Evolutionary conservation across 2,329 filamentous ascomycete species (phyloP), one percentile per base, ranked within the genome.

Genomic region (Dothiorella sarmentorum): DNA sequence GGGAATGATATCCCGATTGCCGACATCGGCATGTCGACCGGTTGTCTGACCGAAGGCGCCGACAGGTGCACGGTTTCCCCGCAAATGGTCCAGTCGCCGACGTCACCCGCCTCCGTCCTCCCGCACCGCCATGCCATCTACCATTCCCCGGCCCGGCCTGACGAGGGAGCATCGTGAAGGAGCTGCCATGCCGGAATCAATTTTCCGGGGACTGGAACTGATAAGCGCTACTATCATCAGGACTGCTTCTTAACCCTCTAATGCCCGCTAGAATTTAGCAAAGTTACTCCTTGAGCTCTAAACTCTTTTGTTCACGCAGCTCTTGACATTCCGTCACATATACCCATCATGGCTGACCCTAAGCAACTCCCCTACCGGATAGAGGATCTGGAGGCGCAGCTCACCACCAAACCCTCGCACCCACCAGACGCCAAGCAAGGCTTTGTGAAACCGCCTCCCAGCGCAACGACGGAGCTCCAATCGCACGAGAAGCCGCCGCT

Each of bases 401-500:
- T 58, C 42, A 49, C 20, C 55, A 57, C 29, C 60, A 69, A 72
- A 61, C 35, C 55, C 29, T 56, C 53, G 15, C 29, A 56, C 35
- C 49, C 49, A 29, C 49, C 49, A 13, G 15, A 20, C 24, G 49
- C 49, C 22, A 27, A 40, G 33, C 47, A 52, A 40, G 62, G 69
- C 24, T 71, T 68, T 61, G 52, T 64, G 38, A 65, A 69, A 43
- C 68, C 68, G 22, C 65, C 68, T 20, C 68, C 69, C 15, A 63
- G 61, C n/a, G 60, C 61, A 2, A 69, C 67, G 24, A 61, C 63
- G 57, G 67, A 68, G 60, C 66, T 66, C 60, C 63, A 66, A 51
- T 62, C 63, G 38, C 66, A 69, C 61, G 43, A 29, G n/a, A 80
- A 77, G 67, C 77, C 78, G 3, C 72, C 77, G 10, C 67, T 81